These are phyloP conservation scores for Malassezia brasiliensis DNA, from an alignment of 1,284 basidiomycete genomes.

Conservation along the genomic window DNA sequence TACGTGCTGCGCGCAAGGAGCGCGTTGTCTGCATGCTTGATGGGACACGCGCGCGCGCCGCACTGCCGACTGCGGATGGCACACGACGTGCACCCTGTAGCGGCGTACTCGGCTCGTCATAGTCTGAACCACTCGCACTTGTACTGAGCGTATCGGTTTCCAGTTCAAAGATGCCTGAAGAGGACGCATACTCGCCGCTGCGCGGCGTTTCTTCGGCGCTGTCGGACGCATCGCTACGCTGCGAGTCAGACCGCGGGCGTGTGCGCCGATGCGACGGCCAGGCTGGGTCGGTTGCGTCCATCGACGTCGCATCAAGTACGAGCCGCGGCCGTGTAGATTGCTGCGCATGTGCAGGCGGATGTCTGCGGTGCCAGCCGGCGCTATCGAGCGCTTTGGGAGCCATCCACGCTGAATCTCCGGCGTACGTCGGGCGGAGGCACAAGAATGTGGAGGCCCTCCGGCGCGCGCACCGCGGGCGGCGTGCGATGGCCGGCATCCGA, in stretches of 20 bases:
- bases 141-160: slow-evolving; percentile 1
- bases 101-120: slow-evolving; percentile 8
- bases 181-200: not conserved
- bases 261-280: not conserved
- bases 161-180: slow-evolving; percentile 15
- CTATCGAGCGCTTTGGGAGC: not conserved
- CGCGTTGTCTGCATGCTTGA: not conserved
- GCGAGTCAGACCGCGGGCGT: not conserved
- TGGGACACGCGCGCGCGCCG: not conserved
- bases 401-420: not conserved
- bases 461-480: too few species aligned
- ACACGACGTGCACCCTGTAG: not conserved
- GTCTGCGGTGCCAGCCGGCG: not conserved
- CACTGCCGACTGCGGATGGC: not conserved
- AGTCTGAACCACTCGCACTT: slow-evolving; percentile 8
- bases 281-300: not conserved
- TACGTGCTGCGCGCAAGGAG: not conserved
- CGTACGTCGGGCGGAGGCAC: too few species aligned
- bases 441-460: not conserved
- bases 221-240: not conserved
- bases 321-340: not conserved
- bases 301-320: not conserved
- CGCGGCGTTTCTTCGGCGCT: not conserved
- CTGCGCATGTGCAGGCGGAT: not conserved
- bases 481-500: not conserved